These are phyloP conservation scores for Carpinus fangiana DNA, from an alignment of 306 rosid species.

Conservation along the genomic window DNA sequence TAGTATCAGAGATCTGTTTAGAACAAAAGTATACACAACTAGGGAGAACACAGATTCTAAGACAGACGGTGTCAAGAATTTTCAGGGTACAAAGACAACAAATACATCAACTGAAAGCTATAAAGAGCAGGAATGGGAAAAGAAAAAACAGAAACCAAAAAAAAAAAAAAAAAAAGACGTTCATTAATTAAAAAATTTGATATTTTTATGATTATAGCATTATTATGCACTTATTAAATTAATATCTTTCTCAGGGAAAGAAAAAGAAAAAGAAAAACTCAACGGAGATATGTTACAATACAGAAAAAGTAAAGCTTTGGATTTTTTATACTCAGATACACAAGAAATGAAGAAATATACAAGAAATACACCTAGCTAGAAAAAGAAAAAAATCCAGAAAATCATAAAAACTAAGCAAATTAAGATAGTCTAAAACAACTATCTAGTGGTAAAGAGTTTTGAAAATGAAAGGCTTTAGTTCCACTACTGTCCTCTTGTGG, in stretches of 20 bases:
- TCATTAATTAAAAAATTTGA: not conserved
- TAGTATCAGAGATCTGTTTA: conserved; percentile 25
- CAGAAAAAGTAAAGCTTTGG: not conserved
- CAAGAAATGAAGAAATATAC: too few relatives aligned
- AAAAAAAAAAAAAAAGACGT: not conserved
- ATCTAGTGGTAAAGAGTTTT: too few relatives aligned
- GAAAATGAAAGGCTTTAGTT: too few relatives aligned
- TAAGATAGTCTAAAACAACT: too few relatives aligned
- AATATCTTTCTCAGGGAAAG: too few relatives aligned
- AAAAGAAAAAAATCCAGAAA: too few relatives aligned
- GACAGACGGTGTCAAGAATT: conserved; percentile 2
- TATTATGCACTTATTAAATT: not conserved
- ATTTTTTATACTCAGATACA: too few relatives aligned
- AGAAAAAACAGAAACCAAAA: not conserved
- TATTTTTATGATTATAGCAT: not conserved
- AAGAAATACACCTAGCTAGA: too few relatives aligned
- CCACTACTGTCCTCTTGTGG: too few relatives aligned
- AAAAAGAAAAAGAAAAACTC: too few relatives aligned
- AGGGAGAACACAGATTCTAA: conserved; percentile 17
- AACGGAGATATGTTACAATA: too few relatives aligned
- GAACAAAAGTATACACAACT: conserved; percentile 18
- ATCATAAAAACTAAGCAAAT: too few relatives aligned
- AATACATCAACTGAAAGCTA: conserved; percentile 7
- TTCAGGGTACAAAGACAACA: conserved; percentile 17
- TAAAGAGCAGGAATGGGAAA: conserved; percentile 1